Conservation (phyloP, 1,284 basidiomycete species). For the Megacollybia platyphylla region DNA sequence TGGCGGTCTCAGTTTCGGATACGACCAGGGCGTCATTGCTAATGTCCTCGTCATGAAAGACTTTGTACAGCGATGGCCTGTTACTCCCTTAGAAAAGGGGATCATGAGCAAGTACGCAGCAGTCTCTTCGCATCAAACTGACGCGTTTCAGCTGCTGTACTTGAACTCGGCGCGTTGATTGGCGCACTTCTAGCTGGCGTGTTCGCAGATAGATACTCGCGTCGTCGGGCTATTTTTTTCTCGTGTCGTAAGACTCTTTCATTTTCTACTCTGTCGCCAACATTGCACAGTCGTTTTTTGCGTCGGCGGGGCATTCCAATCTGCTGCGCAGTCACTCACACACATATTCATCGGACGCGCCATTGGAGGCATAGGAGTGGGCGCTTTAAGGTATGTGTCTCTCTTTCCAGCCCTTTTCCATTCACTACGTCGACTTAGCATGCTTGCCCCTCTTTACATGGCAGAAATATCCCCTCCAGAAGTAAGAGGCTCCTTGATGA, state of each 20-base stretch:
- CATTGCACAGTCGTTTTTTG: conserved; percentile 46
- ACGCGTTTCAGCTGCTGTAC: conserved; percentile 42
- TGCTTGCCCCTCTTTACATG: conserved; percentile 72
- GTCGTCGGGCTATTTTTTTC: conserved; percentile 50
- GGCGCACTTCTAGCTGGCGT: conserved; percentile 59
- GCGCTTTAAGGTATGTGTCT: conserved; percentile 46
- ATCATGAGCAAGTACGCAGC: conserved; percentile 46
- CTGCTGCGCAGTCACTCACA: conserved; percentile 37
- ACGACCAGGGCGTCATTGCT: conserved; percentile 68
- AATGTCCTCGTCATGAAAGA: conserved; percentile 77
- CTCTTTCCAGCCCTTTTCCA: conserved; percentile 1
- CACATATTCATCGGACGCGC: conserved; percentile 58
- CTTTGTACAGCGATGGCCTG: conserved; percentile 51
- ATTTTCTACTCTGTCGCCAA: not conserved
- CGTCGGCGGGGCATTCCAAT: conserved; percentile 60
- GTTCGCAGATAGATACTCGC: conserved; percentile 54
- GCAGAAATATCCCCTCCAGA: conserved; percentile 75
- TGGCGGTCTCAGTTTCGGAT: conserved; percentile 67
- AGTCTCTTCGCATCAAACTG: not conserved
- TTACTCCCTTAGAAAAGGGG: conserved; percentile 61
- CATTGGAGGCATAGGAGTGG: conserved; percentile 70
- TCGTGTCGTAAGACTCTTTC: conserved; percentile 42
- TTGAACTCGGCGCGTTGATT: conserved; percentile 65
- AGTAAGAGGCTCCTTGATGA: conserved; percentile 68
- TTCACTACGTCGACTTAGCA: conserved; percentile 24